Evolutionary conservation across 1,139 yeast species (phyloP).

Genomic region (Arxiozyma slooffiae): DNA sequence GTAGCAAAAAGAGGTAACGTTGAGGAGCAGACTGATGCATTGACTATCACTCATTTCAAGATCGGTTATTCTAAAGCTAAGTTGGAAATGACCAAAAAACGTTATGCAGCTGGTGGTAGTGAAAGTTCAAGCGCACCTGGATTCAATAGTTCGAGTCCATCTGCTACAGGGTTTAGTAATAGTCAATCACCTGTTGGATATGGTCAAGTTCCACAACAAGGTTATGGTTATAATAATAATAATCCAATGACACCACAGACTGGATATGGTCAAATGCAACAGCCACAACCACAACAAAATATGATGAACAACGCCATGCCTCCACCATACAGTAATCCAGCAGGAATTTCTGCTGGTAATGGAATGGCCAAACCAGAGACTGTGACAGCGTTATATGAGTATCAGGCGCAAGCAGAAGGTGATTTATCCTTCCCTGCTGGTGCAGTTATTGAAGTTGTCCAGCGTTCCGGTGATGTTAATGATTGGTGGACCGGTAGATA

Average conservation of each 20-base stretch:
- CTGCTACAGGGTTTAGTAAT: conserved; percentile 19
- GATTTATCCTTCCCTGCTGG: conserved; percentile 85
- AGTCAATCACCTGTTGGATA: conserved; percentile 1
- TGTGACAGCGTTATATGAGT: conserved; percentile 69
- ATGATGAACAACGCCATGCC: conserved; percentile 10
- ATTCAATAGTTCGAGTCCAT: conserved; percentile 4
- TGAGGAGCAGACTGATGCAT: conserved; percentile 78
- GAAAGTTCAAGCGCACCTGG: conserved; percentile 9
- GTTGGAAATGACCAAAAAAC: conserved; percentile 69
- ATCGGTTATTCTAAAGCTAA: conserved; percentile 79
- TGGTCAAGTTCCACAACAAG: conserved; percentile 18
- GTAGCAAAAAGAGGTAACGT: conserved; percentile 75
- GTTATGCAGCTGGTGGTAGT: conserved; percentile 43
- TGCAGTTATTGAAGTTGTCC: conserved; percentile 70
- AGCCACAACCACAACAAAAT: conserved; percentile 7
- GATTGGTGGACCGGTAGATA: conserved; percentile 98
- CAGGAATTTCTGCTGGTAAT: conserved; percentile 12
- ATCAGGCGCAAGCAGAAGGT: conserved; percentile 79
- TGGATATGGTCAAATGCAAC: conserved; percentile 7
- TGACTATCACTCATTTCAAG: conserved; percentile 81
- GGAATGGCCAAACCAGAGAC: conserved; percentile 38
- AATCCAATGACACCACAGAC: conserved; percentile 9
- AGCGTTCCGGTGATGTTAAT: conserved; percentile 70
- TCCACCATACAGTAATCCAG: conserved; percentile 11
- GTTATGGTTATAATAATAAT: conserved; percentile 30